phyloP scores from a whole-genome alignment of 2,329 filamentous ascomycete species.

The Pestalotiopsis sp. region DNA sequence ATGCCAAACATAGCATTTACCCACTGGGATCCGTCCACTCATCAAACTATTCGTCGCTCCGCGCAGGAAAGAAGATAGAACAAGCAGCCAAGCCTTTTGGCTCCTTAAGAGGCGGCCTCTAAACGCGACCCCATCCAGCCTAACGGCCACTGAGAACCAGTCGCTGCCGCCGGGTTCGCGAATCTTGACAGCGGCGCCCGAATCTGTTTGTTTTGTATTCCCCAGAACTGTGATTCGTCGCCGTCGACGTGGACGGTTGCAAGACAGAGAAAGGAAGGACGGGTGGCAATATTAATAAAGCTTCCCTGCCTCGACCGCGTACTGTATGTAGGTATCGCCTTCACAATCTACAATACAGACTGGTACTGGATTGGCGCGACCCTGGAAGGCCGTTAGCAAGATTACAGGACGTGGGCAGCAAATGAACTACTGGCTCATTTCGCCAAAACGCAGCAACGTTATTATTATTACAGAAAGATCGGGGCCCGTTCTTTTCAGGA shows the following conservation, averaged over 20 bases:
- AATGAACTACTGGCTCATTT: constrained; percentile 10
- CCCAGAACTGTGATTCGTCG: not conserved
- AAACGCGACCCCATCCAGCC: constrained; percentile 10
- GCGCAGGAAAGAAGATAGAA: not conserved
- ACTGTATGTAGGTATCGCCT: not conserved
- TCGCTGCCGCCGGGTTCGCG: not conserved
- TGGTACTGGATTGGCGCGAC: constrained; percentile 2
- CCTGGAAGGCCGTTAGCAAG: constrained; percentile 3
- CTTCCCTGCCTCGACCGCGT: too few species aligned
- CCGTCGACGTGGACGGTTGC: not conserved
- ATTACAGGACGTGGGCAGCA: constrained; percentile 10
- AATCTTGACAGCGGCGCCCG: not conserved
- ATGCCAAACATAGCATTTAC: not conserved
- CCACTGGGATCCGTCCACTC: not conserved
- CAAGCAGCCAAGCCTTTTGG: constrained; percentile 1
- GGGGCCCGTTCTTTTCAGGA: not conserved
- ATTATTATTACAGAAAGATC: not conserved
- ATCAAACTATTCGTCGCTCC: not conserved
- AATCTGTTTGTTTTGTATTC: not conserved
- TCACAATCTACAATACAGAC: not conserved
- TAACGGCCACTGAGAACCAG: not conserved
- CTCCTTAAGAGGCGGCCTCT: not conserved
- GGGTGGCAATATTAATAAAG: too few species aligned
- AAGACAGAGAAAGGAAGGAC: not conserved
- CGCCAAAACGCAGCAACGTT: constrained; percentile 1